Conservation (phyloP, 495 filamentous ascomycete genomes). For the Penicillium maclennaniae region DNA sequence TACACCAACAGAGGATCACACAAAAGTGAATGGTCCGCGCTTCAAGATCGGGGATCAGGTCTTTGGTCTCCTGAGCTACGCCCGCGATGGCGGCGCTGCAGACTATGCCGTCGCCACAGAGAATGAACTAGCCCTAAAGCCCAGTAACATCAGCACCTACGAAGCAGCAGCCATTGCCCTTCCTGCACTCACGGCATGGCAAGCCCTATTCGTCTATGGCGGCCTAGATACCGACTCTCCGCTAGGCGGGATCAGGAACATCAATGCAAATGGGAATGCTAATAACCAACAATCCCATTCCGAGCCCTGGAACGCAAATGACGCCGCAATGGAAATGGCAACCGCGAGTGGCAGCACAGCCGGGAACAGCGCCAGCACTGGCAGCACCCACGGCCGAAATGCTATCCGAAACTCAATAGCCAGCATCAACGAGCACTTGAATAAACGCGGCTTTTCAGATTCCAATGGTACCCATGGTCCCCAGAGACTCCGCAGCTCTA, state of each 20-base stretch:
- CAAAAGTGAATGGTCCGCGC: conserved; percentile 24
- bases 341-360: too few relatives aligned
- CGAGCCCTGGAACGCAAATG: not conserved
- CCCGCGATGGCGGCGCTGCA: conserved; percentile 47
- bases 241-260: not conserved
- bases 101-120: conserved; percentile 50
- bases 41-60: conserved; percentile 53
- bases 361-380: conserved; percentile 1
- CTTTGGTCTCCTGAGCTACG: conserved; percentile 47
- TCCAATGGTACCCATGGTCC: not conserved
- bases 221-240: conserved; percentile 28
- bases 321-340: not conserved
- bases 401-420: not conserved
- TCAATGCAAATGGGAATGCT: conserved; percentile 2
- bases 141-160: conserved; percentile 41
- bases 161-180: conserved; percentile 53
- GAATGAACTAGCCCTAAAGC: conserved; percentile 48
- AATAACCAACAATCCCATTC: not conserved
- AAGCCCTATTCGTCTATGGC: conserved; percentile 54
- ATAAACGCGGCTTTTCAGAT: not conserved
- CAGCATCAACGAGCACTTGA: not conserved
- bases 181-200: conserved; percentile 53
- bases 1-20: conserved; percentile 41
- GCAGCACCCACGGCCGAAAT: conserved; percentile 1
- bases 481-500: not conserved